Base-by-base conservation (phyloP, 305 asterid species). In the Striga hermonthica region DNA sequence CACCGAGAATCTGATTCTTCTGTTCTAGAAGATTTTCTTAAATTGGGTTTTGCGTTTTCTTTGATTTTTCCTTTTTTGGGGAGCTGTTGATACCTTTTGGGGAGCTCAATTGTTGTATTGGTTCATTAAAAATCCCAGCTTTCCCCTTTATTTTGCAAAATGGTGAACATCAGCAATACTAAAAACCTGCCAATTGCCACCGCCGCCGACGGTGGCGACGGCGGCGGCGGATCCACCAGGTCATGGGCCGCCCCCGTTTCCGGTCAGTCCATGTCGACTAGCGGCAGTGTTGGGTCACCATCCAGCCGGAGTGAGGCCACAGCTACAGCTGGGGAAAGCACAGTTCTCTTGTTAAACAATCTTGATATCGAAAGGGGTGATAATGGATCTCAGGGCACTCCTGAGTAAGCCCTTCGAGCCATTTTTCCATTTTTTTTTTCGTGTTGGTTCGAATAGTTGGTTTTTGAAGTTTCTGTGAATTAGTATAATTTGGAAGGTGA, bases 281-380 rank as follows among this genome's bases (percentile, higher is more conserved):
- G 96, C 74, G 91, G 97, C 15, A 92, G 98, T 36, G 79, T 87
- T 47, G 98, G 98, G 44, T 87, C 98, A 4, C 97, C 98, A 0
- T 91, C 95, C 8, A 85, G 86, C 80, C 84, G 94, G 71, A 89
- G 96, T 71, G 98, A 91, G 81, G 86, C 85, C 12, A 95, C 90
- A 9, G 78, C 91, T 5, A 84, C 96, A 1, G 86, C 83, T 43
- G 79, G 81, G 62, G 98, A 87, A 43, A 84, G 72, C 64, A 79
- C 91, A 38, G 75, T 85, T 49, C 60, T 72, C 47, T 79, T 78
- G 77, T 62, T 92, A 65, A 87, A 81, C 77, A 83, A 81, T 38
- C 91, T 85, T 39, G 96, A 86, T 75, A 86, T 80, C 63, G 90
- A 86, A 64, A 95, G 88, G 47, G 96, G 87, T 71, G 98, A 92